Evolutionary conservation across 2,329 filamentous ascomycete species (phyloP), one percentile per base, ranked within the genome.

Genomic region (Penicillium sp.): DNA sequence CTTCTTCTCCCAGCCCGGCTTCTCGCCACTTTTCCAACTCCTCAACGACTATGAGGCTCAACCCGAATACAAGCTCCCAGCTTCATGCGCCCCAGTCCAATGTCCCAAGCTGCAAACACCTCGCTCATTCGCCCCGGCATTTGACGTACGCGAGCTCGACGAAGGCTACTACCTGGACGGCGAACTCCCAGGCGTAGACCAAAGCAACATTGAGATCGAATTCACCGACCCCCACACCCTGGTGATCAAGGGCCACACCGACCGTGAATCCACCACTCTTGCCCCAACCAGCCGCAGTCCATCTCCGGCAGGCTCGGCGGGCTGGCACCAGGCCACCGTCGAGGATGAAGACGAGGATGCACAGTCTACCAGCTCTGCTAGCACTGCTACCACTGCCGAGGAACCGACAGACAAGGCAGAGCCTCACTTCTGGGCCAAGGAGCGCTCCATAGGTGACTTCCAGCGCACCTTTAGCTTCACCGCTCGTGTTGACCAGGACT

Each of bases 381-480:
- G 32, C n/a, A 40, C 48, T 4, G 46, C 36, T 49, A 58, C 62
- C 9, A 53, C 57, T 18, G 16, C 43, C 49, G 58, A 60, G 5
- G 54, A 60, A 14, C 34, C 58, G 9, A 31, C 24, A 22, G 58
- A 57, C 44, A 56, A 61, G 21, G 51, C 56, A n/a, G 52, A 61
- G 48, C 24, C 48, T 27, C 79, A 78, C 62, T 85, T 82, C 71
- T 85, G 82, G 82, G 75, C 83, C 43, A 79, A 76, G 45, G 83
- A 86, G 68, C 81, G 83, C 59, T 79, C 77, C 0, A 71, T 83
- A 32, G 83, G 83, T 50, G 76, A 81, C 36, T 86, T 86, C 71
- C 77, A 82, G 52, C 77, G 83, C 52, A 75, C 73, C 5, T 86
- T 86, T 68, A 76, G 71, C 49, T 86, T 86, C 73, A 79, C 83